Evolutionary conservation across 805 yeast genomes (phyloP), one percentile per base, ranked within the genome.

Genomic region (Schwanniomyces yamadae): DNA sequence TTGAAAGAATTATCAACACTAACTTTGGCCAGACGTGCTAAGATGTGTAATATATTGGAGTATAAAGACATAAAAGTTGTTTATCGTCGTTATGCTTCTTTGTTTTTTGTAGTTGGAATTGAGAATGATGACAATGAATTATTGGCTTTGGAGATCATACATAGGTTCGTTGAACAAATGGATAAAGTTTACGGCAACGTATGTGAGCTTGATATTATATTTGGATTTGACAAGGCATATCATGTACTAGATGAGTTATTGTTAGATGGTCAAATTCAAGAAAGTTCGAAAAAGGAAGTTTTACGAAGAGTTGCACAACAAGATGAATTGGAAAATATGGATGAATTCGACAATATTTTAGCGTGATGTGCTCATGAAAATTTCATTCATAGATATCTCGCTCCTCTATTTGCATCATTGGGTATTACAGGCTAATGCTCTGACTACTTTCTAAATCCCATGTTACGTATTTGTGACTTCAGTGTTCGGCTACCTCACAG

Each of bases 141-240:
- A 44, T 62, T 87, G 36, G 81, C 95, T 1, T 68, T 93, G 38
- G 99, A 93, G 53, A 68, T 84, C 12, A 82, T 93, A 34, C 99
- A 93, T 58, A 72, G 97, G 42, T 93, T 82, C 57, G 99, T 93
- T 26, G 99, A 93, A 59, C 89, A 87, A 46, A 88, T 93, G 96
- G 99, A 93, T 67, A 83, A 84, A 49, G 80, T 89, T 41, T 93
- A 87, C 56, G 97, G 96, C 9, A 91, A 88, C 54, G 99, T 93
- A 12, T 89, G 97, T 63, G 99, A 93, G 59, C 70, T 93, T 51
- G 99, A 93, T 63, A 93, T 93, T 44, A 93, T 93, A 33, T 93
- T 93, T 75, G 93, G 95, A 54, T 93, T 93, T 64, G 86, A 85
- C 49, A 84, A 86, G 55, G 97, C 98, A 0, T 93, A 93, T 59